phyloP scores from a whole-genome alignment of 441 rosid species.

The Populus hybrid region DNA sequence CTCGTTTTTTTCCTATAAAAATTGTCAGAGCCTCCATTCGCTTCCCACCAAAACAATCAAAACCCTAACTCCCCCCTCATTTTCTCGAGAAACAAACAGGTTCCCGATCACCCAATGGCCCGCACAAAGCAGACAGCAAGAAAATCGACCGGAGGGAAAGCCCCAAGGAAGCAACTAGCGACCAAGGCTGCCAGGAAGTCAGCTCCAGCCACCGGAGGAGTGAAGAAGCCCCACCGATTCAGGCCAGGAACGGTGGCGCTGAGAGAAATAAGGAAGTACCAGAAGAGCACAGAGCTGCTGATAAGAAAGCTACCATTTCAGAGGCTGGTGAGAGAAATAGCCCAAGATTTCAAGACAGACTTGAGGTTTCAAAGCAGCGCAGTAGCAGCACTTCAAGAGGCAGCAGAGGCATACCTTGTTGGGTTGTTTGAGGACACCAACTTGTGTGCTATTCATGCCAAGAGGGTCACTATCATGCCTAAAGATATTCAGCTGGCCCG shows the following conservation, averaged over 20 bases:
- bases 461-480: slow-evolving; percentile 61
- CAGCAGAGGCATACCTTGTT: slow-evolving; percentile 52
- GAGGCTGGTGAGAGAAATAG: slow-evolving; percentile 57
- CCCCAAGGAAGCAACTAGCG: slow-evolving; percentile 54
- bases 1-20: neutral
- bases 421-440: slow-evolving; percentile 60
- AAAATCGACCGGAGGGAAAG: slow-evolving; percentile 56
- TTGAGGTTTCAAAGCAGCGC: slow-evolving; percentile 56
- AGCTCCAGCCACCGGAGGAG: slow-evolving; percentile 59
- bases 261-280: slow-evolving; percentile 55
- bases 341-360: slow-evolving; percentile 60
- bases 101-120: slow-evolving; percentile 26
- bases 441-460: slow-evolving; percentile 53
- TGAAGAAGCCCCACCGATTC: slow-evolving; percentile 57
- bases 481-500: slow-evolving; percentile 29
- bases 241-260: slow-evolving; percentile 61
- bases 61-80: too few species aligned
- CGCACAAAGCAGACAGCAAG: slow-evolving; percentile 63
- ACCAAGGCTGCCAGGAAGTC: slow-evolving; percentile 55
- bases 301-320: slow-evolving; percentile 59
- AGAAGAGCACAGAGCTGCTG: slow-evolving; percentile 55
- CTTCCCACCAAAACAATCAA: too few species aligned
- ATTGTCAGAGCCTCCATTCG: too few species aligned
- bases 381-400: slow-evolving; percentile 50
- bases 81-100: neutral